phyloP scores from a whole-genome alignment of 1,139 yeast genomes.

The Arxiozyma slooffiae region DNA sequence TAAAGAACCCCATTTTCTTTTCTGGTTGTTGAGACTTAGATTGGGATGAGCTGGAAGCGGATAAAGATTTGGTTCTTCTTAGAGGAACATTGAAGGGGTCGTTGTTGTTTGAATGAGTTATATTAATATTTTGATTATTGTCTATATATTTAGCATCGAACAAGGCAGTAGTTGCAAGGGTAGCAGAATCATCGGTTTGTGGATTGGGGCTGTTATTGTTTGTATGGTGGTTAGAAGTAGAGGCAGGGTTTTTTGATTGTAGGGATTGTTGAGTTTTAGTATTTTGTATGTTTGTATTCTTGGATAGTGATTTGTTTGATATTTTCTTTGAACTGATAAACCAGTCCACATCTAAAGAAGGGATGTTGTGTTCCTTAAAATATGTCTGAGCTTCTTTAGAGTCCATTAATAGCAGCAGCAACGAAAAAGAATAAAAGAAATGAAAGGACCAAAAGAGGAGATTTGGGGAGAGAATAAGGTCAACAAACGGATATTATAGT shows the following conservation, averaged over 20 bases:
- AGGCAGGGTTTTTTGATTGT: neutral
- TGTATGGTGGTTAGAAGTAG: neutral
- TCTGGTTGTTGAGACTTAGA: slow-evolving; percentile 6
- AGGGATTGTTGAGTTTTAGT: neutral
- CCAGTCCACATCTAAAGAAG: slow-evolving; percentile 15
- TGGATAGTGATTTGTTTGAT: neutral
- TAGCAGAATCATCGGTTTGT: neutral
- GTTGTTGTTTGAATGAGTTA: no score
- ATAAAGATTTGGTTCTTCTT: slow-evolving; percentile 28
- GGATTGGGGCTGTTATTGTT: neutral
- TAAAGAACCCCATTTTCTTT: slow-evolving; percentile 31
- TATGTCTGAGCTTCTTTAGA: slow-evolving; percentile 13
- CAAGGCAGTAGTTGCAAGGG: neutral
- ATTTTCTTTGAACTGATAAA: slow-evolving; percentile 9
- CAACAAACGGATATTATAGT: no score
- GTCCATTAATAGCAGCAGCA: slow-evolving; percentile 6
- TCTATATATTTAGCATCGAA: neutral
- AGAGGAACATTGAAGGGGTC: slow-evolving; percentile 5
- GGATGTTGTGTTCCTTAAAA: slow-evolving; percentile 13
- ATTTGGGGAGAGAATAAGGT: neutral
- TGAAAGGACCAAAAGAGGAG: neutral
- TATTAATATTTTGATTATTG: neutral
- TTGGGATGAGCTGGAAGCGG: slow-evolving; percentile 12
- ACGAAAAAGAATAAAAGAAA: neutral
- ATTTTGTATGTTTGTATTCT: neutral